Evolutionary conservation across 1,284 basidiomycete species (phyloP).

Genomic region (Pulchroboletus neoregius): DNA sequence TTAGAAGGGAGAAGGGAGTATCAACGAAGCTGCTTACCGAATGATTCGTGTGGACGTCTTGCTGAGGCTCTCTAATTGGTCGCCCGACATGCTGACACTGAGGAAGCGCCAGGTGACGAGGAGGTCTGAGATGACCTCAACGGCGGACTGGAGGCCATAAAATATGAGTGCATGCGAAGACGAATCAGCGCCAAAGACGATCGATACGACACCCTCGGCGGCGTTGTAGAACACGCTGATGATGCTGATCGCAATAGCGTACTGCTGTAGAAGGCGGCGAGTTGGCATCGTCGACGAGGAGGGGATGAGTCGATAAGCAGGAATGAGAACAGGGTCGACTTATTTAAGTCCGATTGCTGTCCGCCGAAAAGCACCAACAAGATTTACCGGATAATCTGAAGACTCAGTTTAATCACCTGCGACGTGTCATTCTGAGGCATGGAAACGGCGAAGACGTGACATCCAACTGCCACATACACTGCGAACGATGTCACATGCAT

Average conservation of each 20-base stretch:
- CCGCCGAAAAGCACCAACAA: not conserved
- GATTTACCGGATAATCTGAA: not conserved
- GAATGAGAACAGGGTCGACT: not conserved
- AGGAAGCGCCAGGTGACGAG: constrained; percentile 44
- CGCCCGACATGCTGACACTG: constrained; percentile 30
- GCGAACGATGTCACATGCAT: not conserved
- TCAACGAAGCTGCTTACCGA: constrained; percentile 21
- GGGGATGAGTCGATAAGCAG: not conserved
- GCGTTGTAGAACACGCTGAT: constrained; percentile 34
- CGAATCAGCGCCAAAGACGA: constrained; percentile 43
- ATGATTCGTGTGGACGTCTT: constrained; percentile 27
- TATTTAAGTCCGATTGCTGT: not conserved
- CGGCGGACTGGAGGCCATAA: constrained; percentile 48
- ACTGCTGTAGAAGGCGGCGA: constrained; percentile 28
- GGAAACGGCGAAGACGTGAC: not conserved
- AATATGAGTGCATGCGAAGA: constrained; percentile 46
- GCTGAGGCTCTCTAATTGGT: constrained; percentile 26
- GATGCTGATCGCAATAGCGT: constrained; percentile 34
- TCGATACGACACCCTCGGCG: constrained; percentile 36
- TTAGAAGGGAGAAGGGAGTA: not conserved
- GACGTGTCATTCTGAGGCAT: not conserved
- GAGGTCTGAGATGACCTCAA: constrained; percentile 42
- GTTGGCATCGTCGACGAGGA: constrained; percentile 16
- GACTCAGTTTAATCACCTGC: not conserved
- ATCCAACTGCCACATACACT: not conserved